Base-by-base conservation (phyloP, 257 asterid genomes). In the Ocimum tenuiflorum region DNA sequence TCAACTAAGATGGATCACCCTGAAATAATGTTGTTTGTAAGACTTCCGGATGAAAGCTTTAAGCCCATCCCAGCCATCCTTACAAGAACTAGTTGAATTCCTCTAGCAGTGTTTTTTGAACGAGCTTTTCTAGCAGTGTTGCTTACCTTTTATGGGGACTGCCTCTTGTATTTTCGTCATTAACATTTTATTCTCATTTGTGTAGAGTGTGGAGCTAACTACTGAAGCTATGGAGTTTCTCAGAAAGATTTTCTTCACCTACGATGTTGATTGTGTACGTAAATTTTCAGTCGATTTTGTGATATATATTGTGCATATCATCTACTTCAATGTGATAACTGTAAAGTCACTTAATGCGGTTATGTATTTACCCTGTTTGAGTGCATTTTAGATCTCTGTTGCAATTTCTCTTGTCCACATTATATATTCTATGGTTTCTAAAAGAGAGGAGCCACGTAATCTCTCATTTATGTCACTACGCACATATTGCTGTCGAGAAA, bases 141-240 rank as follows among this genome's bases (percentile, higher is more conserved):
- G 18, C 18, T 53, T 36, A 36, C 35, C 20, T 19, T 18, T 22
- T 39, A 12, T 41, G 36, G 29, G 46, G 56, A 15, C 27, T 20
- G 20, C n/a, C 7, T 38, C 49, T 20, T 58, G 53, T 63, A 20
- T 67, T 36, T 33, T n/a, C 48, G 43, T 45, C 57, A 36, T 60
- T 49, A 58, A 80, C 68, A 29, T 61, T 63, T 13, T 52, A 38
- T 74, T 75, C 58, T 73, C 72, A 17, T 75, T 66, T 79, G 45
- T 76, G 77, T 56, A 94, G 99, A 94, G 95, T 53, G 94, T 84
- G 78, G 99, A 94, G 95, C 85, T 94, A 58, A 82, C 95, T 61
- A 79, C 68, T 76, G 99, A 90, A 58, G 97, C 95, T 56, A 69
- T 83, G 81, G 96, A 94, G 18, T 94, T 90, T 68, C 92, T 94